Base-by-base conservation (phyloP, 2,329 filamentous ascomycete species). In the Atkinsonella hypoxylon region DNA sequence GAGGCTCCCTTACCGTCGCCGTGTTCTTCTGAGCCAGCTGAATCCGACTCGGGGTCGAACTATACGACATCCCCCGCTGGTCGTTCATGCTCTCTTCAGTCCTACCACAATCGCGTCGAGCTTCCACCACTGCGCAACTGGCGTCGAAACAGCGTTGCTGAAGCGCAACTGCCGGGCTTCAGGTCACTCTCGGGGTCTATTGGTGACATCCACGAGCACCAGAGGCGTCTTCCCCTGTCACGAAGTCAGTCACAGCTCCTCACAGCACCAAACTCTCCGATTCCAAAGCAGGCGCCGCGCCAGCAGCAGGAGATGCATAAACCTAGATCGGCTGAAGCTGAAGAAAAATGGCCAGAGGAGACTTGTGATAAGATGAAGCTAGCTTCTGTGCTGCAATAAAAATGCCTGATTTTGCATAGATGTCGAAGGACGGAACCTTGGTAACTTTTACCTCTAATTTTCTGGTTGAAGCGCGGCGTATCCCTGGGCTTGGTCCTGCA, bases 1-100 rank as follows among this genome's bases (percentile, higher is more conserved):
- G 65, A 69, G 15, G 59, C 62, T 9, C 64, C 64, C 26, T 59
- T 70, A 5, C 63, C 65, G 2, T 70, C 68, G 7, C 68, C 69
- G 5, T 62, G 58, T 50, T 62, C 62, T 49, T 73, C 77, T 39
- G 42, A 46, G 61, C 70, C 69, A 0, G 87, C 83, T 2, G 70
- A 73, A 47, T 89, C 86, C 0, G 87, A 93, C 63, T 71, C 72
- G 30, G 76, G 77, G 55, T 84, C 82, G 1, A 73, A 77, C 51
- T 78, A 79, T 61, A 81, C 81, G 4, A 75, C 75, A 31, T 83
- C 82, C 11, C 78, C 80, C n/a, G 15, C 61, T 15, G 59, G 69
- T 61, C 61, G 54, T 38, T 52, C 58, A 43, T 15, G 8, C 20
- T 39, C 34, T 6, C 9, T 47, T 69, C 61, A 55, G 52, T 67